Evolutionary conservation across 371 early-diverging fungal species (phyloP), one percentile per base, ranked within the genome.

Genomic region (Gilbertella persicaria): DNA sequence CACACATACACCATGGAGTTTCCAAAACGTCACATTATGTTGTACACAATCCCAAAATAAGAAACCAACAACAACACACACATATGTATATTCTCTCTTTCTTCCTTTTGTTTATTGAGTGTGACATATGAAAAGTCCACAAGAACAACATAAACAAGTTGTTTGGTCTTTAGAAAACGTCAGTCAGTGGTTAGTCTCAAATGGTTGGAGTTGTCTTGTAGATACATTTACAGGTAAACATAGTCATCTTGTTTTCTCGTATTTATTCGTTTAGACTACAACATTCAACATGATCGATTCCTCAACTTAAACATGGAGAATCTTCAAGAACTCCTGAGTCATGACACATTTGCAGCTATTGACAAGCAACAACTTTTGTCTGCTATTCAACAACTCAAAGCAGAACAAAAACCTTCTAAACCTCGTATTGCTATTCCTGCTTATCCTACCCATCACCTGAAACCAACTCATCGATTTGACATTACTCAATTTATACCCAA

Each of bases 401-500:
- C 40, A 50, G 45, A 53, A 12, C 35, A 17, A 35, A 14, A 49
- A 29, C 26, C 12, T 37, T 13, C 43, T 17, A 40, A 17, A 48
- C 54, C 45, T 21, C 55, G 46, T 33, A 54, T 61, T 28, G 55
- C 39, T 2, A 61, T 61, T 26, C 61, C 55, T 24, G 20, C 33
- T 29, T 42, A 37, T 37, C 43, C 10, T 13, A n/a, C 23, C 20
- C 25, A 7, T 24, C 39, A 17, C 23, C 45, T 29, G 38, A 35
- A 14, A 42, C 41, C 13, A 21, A 37, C 5, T 19, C 40, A 25
- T 44, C 53, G 46, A 29, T 54, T 63, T 29, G 53, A 63, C 46
- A 63, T 63, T 21, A 53, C 41, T 26, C 64, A 58, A 50, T 58
- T 25, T 58, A 63, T 63, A 63, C 64, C 64, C 64, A 58, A 54